Evolutionary conservation across 495 filamentous ascomycete species (phyloP), one percentile per base, ranked within the genome.

Genomic region (Diplogelasinospora grovesii): DNA sequence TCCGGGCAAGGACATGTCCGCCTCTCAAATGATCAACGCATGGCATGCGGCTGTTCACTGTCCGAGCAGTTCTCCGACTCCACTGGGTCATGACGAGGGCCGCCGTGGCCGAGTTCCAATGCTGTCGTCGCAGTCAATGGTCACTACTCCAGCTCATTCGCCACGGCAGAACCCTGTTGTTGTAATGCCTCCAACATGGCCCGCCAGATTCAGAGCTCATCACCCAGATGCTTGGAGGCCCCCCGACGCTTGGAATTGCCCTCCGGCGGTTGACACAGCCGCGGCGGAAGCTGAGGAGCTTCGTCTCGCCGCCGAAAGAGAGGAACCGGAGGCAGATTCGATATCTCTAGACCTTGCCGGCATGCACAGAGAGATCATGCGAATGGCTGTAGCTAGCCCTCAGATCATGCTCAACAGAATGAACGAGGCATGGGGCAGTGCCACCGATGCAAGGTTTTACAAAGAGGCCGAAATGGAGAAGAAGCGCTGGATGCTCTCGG

Each of bases 401-500:
- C 53, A 68, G 31, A 60, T 65, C 16, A 59, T 68, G 33, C 57
- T 72, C 3, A 55, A 56, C 37, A 57, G 67, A n/a, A 54, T 74
- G 20, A 64, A 54, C n/a, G 63, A 70, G 34, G 56, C 57, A 27
- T 68, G 62, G 60, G 56, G 59, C 2, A 50, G 55, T 18, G 45
- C 63, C 9, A 40, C 56, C 2, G 67, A 71, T 33, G 61, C 61
- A 7, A 50, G 39, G 5, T 52, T 65, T 13, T 68, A 61, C 36
- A 61, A 56, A 41, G 57, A 65, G 16, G 45, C 63, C 18, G 63
- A 65, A 42, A 60, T 59, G 52, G 50, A 57, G 13, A 68, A 63
- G 45, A 65, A 66, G 33, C 51, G 63, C 19, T 67, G 65, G 66
- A 58, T 70, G 59, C 60, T 68, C 18, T 65, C 64, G 13, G 64